These are phyloP conservation scores for Emydomyces testavorans DNA, from an alignment of 2,329 filamentous ascomycete species.

Conservation along the genomic window DNA sequence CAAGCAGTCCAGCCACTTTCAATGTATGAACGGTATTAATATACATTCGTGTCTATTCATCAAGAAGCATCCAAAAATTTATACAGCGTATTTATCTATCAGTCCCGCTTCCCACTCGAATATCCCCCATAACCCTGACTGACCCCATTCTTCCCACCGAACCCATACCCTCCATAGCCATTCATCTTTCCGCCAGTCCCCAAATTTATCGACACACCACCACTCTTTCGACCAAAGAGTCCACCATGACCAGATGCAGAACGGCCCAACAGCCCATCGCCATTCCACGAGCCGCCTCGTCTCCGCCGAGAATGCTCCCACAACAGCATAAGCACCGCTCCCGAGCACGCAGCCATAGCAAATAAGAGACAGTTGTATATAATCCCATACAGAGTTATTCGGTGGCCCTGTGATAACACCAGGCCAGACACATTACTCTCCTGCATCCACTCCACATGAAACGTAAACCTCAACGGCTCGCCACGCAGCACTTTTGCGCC, in stretches of 20 bases:
- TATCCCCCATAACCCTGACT: constrained; percentile 23
- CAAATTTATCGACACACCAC: constrained; percentile 39
- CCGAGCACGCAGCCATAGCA: constrained; percentile 27
- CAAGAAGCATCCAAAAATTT: background rate
- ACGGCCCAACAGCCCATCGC: constrained; percentile 38
- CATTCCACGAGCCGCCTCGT: constrained; percentile 27
- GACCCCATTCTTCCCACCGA: constrained; percentile 25
- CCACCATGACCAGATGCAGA: background rate
- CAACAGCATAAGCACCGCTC: constrained; percentile 28
- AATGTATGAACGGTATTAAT: background rate
- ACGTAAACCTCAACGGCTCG: constrained; percentile 64
- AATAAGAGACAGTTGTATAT: constrained; percentile 20
- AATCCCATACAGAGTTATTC: constrained; percentile 15
- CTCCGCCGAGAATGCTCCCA: constrained; percentile 27
- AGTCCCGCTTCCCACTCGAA: constrained; percentile 34
- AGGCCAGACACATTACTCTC: constrained; percentile 31
- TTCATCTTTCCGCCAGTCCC: constrained; percentile 42
- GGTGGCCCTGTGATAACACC: constrained; percentile 19
- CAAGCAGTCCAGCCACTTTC: background rate
- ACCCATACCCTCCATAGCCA: constrained; percentile 47
- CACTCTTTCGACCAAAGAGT: constrained; percentile 38
- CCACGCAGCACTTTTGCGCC: constrained; percentile 67
- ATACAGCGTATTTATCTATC: constrained; percentile 13
- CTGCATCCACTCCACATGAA: constrained; percentile 65
- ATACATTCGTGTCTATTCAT: constrained; percentile 8